Evolutionary conservation across 352 stramenopile genomes (phyloP).

Genomic region (Lagenidium sp.): DNA sequence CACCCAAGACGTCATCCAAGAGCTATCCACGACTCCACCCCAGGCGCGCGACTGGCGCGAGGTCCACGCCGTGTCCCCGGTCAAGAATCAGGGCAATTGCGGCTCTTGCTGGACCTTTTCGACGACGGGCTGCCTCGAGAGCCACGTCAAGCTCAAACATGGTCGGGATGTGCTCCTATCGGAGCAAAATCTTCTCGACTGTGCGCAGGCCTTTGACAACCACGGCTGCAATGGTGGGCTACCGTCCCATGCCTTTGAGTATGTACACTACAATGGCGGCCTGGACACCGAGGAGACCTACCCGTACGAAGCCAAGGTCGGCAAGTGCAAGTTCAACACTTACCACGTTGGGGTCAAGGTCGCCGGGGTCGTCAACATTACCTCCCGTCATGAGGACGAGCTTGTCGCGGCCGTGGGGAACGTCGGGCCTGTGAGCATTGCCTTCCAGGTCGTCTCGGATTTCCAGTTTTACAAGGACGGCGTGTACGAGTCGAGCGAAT

Average conservation of each 20-base stretch:
- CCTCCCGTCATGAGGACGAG: constrained; percentile 63
- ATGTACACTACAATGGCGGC: constrained; percentile 88
- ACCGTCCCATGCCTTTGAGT: constrained; percentile 97
- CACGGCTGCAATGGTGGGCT: constrained; percentile 95
- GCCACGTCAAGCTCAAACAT: constrained; percentile 92
- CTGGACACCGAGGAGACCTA: constrained; percentile 79
- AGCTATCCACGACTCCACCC: constrained; percentile 66
- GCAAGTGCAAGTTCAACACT: constrained; percentile 76
- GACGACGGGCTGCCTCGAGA: constrained; percentile 96
- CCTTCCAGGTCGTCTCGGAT: constrained; percentile 84
- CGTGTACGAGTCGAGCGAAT: constrained; percentile 83
- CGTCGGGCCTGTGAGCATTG: constrained; percentile 67
- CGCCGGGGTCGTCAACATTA: constrained; percentile 80
- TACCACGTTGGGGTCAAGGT: constrained; percentile 67
- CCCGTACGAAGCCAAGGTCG: constrained; percentile 64
- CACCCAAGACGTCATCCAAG: too few species aligned
- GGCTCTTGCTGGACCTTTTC: constrained; percentile 99
- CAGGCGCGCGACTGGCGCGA: constrained; percentile 91
- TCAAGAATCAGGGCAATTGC: constrained; percentile 98
- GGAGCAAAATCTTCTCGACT: constrained; percentile 98
- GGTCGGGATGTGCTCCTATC: constrained; percentile 89
- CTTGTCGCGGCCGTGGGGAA: constrained; percentile 59
- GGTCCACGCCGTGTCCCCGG: constrained; percentile 90
- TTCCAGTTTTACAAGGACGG: constrained; percentile 87
- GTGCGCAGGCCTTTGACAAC: constrained; percentile 90